phyloP scores from a whole-genome alignment of 169 alveolate species.

The Plasmodium falciparum region DNA sequence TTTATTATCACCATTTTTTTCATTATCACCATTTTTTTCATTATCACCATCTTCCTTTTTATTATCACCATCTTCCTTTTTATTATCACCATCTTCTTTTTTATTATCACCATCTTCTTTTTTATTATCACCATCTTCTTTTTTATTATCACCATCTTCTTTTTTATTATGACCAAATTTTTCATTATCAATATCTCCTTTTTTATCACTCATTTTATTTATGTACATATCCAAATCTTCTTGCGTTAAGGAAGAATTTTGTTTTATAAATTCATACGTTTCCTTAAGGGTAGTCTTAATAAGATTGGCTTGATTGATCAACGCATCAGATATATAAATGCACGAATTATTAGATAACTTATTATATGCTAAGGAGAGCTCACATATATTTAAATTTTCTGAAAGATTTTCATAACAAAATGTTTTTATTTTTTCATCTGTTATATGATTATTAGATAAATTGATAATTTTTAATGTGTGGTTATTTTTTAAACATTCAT shows the following conservation, averaged over 20 bases:
- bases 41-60: too few relatives aligned
- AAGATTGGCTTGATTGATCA: slow-evolving; percentile 8
- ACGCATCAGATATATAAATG: slow-evolving; percentile 28
- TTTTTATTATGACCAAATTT: too few relatives aligned
- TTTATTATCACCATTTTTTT: too few relatives aligned
- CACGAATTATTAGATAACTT: slow-evolving; percentile 18
- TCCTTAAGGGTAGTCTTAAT: not conserved
- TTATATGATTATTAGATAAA: slow-evolving; percentile 26
- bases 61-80: too few relatives aligned
- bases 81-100: too few relatives aligned
- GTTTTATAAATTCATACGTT: not conserved
- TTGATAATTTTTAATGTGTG: slow-evolving; percentile 30
- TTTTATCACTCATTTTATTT: too few relatives aligned
- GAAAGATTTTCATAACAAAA: slow-evolving; percentile 29
- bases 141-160: too few relatives aligned
- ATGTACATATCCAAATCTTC: too few relatives aligned
- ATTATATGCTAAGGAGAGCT: slow-evolving; percentile 26
- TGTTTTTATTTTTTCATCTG: slow-evolving; percentile 22
- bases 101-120: too few relatives aligned
- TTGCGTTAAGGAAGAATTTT: not conserved
- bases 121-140: too few relatives aligned
- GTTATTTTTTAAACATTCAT: slow-evolving; percentile 50
- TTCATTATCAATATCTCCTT: too few relatives aligned
- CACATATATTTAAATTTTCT: slow-evolving; percentile 17
- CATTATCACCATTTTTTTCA: too few relatives aligned